Percentiles rank a stretch among this genome's conserved stretches.
These are phyloP conservation scores for Ascochyta pisi DNA, from an alignment of 2,329 filamentous ascomycete genomes.

Conservation along the genomic window DNA sequence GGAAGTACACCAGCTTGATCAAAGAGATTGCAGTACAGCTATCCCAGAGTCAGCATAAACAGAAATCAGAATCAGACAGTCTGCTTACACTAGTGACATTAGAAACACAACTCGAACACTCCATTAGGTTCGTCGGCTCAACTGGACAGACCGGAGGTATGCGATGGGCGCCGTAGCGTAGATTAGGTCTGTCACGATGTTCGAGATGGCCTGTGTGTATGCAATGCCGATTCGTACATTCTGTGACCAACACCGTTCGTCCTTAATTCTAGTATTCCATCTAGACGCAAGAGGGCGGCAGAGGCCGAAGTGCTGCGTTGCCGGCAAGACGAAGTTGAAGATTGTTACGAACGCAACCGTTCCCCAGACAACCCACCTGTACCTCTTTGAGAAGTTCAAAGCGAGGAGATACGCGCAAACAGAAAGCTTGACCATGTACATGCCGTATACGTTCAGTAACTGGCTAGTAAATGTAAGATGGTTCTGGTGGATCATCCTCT, in stretches of 20 bases:
- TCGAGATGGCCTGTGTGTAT: constrained; percentile 1
- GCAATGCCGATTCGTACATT: neutral
- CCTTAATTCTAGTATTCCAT: constrained; percentile 7
- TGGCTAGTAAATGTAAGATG: neutral
- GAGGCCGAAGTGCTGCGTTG: constrained; percentile 5
- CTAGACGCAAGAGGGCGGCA: constrained; percentile 11
- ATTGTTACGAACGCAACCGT: constrained; percentile 9
- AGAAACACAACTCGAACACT: neutral
- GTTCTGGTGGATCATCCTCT: neutral
- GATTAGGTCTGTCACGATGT: constrained; percentile 6
- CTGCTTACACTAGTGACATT: neutral
- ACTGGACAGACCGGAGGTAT: constrained; percentile 1
- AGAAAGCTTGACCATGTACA: constrained; percentile 23
- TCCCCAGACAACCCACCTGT: constrained; percentile 20
- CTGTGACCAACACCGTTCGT: neutral
- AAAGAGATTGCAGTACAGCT: neutral
- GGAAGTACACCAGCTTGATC: neutral
- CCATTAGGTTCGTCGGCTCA: neutral
- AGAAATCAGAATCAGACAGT: neutral
- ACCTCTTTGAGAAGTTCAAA: constrained; percentile 20
- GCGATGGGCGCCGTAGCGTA: constrained; percentile 3
- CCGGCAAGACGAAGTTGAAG: constrained; percentile 17
- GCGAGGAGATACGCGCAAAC: constrained; percentile 25
- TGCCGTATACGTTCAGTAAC: constrained; percentile 20
- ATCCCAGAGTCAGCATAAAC: neutral